Evolutionary conservation across 108 stramenopile genomes (phyloP), one percentile per base, ranked within the genome.

Genomic region (Pseudonitzschia multiseries): DNA sequence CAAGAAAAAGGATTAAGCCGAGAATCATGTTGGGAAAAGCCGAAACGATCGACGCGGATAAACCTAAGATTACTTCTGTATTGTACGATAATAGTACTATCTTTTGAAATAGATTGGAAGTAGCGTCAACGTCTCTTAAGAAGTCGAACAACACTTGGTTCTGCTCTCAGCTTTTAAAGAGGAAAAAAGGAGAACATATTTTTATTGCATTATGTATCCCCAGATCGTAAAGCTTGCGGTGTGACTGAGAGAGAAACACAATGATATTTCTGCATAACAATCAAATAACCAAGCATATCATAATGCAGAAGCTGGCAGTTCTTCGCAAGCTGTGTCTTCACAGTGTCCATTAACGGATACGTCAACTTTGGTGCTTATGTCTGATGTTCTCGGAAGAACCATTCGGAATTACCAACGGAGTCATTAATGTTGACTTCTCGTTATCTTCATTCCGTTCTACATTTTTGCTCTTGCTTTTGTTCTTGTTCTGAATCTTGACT

Each of bases 401-500:
- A 29, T 40, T 41, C 10, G 61, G 15, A 9, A 27, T 33, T 9
- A 40, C n/a, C 32, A 33, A n/a, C 8, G 32, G 61, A n/a, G 33
- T 17, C 61, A 62, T 62, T 3, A 40, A 0, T 0, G 40, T 33
- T 12, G 18, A 17, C 18, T 62, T 5, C n/a, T 62, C 61, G n/a
- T 41, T 28, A 4, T n/a, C 33, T 20, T 12, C 15, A 14, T 62
- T n/a, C 61, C 29, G 61, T 62, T 40, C 22, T 27, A 6, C n/a
- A 22, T 26, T 33, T n/a, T n/a, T n/a, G n/a, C 44, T 69, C 26
- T 29, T 24, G 8, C 13, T 48, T 31, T 76, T 73, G 28, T 76
- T 71, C 71, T 86, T 86, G 70, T 59, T 31, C 17, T 69, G 6
- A 27, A 86, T 76, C 65, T 96, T 96, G 22, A 70, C 68, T 28